These are phyloP conservation scores for Metschnikowia gruessii DNA, from an alignment of 805 yeast species.

Conservation along the genomic window DNA sequence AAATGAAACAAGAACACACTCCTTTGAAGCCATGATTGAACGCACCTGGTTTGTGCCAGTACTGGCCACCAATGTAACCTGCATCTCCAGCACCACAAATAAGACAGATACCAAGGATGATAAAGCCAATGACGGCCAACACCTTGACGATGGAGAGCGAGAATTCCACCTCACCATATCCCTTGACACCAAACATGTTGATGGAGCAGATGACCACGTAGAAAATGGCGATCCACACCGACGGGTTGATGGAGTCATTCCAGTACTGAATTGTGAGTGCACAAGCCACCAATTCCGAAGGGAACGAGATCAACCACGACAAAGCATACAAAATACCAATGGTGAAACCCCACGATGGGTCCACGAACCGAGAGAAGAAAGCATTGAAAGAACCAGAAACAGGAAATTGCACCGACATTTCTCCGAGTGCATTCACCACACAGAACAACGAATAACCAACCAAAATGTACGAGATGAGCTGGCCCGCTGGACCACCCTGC, in stretches of 20 bases:
- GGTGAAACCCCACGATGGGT: constrained; percentile 25
- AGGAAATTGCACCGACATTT: constrained; percentile 23
- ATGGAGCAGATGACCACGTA: constrained; percentile 32
- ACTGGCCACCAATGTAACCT: constrained; percentile 49
- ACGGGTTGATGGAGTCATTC: constrained; percentile 32
- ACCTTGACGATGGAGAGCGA: constrained; percentile 27
- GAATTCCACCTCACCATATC: constrained; percentile 30
- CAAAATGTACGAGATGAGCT: constrained; percentile 20
- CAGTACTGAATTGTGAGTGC: constrained; percentile 36
- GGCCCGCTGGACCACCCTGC: constrained; percentile 23
- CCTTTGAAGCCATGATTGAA: constrained; percentile 56
- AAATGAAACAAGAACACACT: constrained; percentile 49
- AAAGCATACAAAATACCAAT: constrained; percentile 25
- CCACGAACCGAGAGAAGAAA: constrained; percentile 22
- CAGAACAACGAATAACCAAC: constrained; percentile 21
- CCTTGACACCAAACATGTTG: constrained; percentile 37
- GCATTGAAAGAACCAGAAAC: constrained; percentile 24
- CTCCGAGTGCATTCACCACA: constrained; percentile 23
- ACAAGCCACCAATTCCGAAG: constrained; percentile 34
- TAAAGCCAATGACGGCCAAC: constrained; percentile 27
- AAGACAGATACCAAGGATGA: constrained; percentile 33
- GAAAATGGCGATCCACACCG: constrained; percentile 38
- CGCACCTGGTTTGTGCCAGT: constrained; percentile 56
- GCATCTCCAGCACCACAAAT: constrained; percentile 42
- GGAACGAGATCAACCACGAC: constrained; percentile 34